Base-by-base conservation (phyloP, 495 filamentous ascomycete genomes). In the Aspergillus conjunctus region DNA sequence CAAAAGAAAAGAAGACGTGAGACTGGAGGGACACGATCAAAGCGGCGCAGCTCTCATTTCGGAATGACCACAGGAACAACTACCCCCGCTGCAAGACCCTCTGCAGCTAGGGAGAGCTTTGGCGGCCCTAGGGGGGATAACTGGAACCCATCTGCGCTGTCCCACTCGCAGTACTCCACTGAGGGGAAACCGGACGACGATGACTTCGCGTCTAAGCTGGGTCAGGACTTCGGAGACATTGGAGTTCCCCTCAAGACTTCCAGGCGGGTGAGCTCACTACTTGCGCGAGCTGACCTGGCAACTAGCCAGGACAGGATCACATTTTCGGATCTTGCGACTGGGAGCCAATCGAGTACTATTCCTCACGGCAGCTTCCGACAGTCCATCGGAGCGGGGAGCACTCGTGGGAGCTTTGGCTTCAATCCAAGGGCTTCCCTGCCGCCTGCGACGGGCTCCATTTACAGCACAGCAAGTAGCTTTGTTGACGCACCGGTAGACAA, bases 231-330 rank as follows among this genome's bases (percentile, higher is more conserved):
- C 59, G 89, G 87, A 21, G 79, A 81, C 48, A 82, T 85, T 31
- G 82, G 86, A 41, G 84, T 85, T 17, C 86, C 87, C 4, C 79
- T 85, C 20, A 87, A 90, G 71, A 86, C 91, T 44, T 94, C 91
- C 12, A 83, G 94, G 32, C 83, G 94, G 31, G 91, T 98, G 20
- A 98, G 94, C 72, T 97, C 94, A 37, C 79, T 98, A 60, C 83
- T 98, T 54, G 90, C 94, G n/a, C 82, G 93, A 63, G 88, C 92
- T 20, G 93, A 98, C 68, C 77, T 97, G 12, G 93, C 91, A 0
- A 87, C 79, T 22, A 85, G 84, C 20, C 89, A 91, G 50, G 91
- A 93, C 56, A 82, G 89, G 54, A 79, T 87, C 4, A 83, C 85
- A 18, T 94, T 93, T 66, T 81, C 84, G 12, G 91, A 93, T 53